These are phyloP conservation scores for Astragalus membranaceus DNA, from an alignment of 306 rosid species.

Conservation along the genomic window DNA sequence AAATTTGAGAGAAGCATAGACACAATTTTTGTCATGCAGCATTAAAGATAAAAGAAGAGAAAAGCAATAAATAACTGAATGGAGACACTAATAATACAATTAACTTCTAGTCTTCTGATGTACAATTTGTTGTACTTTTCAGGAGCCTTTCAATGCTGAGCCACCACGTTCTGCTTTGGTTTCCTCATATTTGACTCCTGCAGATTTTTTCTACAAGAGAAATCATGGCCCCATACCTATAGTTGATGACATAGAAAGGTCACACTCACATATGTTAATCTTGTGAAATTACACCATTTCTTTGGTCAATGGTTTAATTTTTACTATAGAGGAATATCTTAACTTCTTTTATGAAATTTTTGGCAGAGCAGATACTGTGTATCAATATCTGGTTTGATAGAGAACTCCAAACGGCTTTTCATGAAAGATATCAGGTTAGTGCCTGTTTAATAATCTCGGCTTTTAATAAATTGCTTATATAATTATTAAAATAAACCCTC, in stretches of 20 bases:
- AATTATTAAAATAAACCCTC: no score
- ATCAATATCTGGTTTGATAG: conserved; percentile 55
- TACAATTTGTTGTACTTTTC: neutral
- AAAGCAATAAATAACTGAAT: no score
- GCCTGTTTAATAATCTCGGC: neutral
- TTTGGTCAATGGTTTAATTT: conserved; percentile 5
- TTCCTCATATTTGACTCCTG: conserved; percentile 63
- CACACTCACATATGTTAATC: neutral
- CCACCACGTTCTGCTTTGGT: conserved; percentile 65
- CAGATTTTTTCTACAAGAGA: conserved; percentile 84
- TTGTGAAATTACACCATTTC: neutral
- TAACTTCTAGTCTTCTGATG: no score
- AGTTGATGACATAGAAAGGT: conserved; percentile 67
- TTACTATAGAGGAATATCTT: neutral
- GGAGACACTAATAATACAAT: no score
- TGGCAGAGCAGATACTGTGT: conserved; percentile 56
- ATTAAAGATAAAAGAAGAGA: no score
- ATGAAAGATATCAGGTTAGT: conserved; percentile 78
- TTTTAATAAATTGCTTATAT: neutral
- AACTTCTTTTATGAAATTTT: neutral
- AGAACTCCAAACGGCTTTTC: conserved; percentile 44
- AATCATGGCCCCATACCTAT: conserved; percentile 85
- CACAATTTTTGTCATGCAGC: no score
- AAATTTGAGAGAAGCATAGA: no score
- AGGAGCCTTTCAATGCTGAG: conserved; percentile 91